phyloP scores from a whole-genome alignment of 1,284 basidiomycete species.

The Sanghuangporus baumii region DNA sequence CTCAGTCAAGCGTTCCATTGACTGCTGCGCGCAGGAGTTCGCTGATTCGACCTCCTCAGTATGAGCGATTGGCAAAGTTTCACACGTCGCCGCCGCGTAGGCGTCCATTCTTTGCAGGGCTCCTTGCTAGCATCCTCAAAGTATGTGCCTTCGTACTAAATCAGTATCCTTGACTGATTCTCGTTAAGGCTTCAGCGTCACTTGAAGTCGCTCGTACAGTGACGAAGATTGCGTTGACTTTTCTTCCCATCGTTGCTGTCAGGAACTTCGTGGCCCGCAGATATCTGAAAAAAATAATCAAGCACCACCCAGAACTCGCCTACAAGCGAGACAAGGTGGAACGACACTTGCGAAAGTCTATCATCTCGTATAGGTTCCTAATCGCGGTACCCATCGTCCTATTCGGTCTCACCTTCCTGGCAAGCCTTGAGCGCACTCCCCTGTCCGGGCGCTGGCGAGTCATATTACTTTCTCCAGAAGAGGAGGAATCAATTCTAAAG shows the following conservation, averaged over 20 bases:
- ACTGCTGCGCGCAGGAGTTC: background rate
- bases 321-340: slow-evolving; percentile 39
- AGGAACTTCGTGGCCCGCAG: slow-evolving; percentile 34
- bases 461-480: slow-evolving; percentile 84
- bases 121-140: slow-evolving; percentile 42
- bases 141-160: slow-evolving; percentile 27
- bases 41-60: background rate
- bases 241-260: slow-evolving; percentile 60
- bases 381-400: slow-evolving; percentile 62
- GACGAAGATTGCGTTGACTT: slow-evolving; percentile 63
- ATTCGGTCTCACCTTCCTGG: slow-evolving; percentile 71
- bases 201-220: slow-evolving; percentile 61
- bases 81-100: slow-evolving; percentile 37
- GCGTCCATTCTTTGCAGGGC: slow-evolving; percentile 26
- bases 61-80: slow-evolving; percentile 24
- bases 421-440: slow-evolving; percentile 77
- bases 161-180: background rate
- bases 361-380: slow-evolving; percentile 53
- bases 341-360: slow-evolving; percentile 35
- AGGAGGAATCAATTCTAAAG: slow-evolving; percentile 78
- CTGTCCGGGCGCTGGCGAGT: slow-evolving; percentile 84
- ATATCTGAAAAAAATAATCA: slow-evolving; percentile 42
- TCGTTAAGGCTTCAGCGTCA: slow-evolving; percentile 40
- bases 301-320: slow-evolving; percentile 34
- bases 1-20: background rate